Evolutionary conservation across 106 monocot species (phyloP).

Genomic region (Narthecium ossifragum): DNA sequence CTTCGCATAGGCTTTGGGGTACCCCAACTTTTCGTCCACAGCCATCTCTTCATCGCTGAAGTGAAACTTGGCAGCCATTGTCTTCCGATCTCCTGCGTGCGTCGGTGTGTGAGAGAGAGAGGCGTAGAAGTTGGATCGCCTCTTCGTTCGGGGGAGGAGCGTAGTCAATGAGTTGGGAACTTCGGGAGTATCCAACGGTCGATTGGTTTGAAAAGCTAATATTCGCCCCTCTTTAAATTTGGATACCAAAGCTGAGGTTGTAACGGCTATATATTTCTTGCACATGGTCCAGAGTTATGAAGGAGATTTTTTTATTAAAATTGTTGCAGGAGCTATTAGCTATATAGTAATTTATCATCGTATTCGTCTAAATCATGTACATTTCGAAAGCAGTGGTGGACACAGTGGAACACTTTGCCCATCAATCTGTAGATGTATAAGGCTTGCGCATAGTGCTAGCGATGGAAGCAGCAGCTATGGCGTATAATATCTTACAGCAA

Average conservation of each 20-base stretch:
- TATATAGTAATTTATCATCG: no score
- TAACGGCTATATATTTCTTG: neutral
- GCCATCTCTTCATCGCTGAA: slow-evolving; percentile 44
- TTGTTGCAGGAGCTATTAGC: no score
- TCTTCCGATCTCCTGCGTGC: neutral
- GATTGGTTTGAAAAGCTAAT: neutral
- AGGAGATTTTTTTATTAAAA: no score
- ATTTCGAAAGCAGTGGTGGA: no score
- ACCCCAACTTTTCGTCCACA: slow-evolving; percentile 43
- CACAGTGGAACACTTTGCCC: no score
- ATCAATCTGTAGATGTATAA: no score
- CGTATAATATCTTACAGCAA: no score
- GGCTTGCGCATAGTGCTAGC: no score
- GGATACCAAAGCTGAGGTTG: neutral
- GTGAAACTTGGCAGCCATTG: slow-evolving; percentile 5
- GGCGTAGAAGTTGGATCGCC: neutral
- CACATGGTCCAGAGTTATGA: no score
- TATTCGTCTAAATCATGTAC: no score
- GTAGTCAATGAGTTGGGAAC: neutral
- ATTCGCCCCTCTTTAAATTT: neutral
- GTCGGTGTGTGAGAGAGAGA: neutral
- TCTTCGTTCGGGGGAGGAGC: neutral
- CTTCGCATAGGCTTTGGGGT: slow-evolving; percentile 55
- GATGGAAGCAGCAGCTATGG: no score
- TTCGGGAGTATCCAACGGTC: neutral